These are phyloP conservation scores for Alternaria ventricosa DNA, from an alignment of 2,329 filamentous ascomycete species.

Conservation along the genomic window DNA sequence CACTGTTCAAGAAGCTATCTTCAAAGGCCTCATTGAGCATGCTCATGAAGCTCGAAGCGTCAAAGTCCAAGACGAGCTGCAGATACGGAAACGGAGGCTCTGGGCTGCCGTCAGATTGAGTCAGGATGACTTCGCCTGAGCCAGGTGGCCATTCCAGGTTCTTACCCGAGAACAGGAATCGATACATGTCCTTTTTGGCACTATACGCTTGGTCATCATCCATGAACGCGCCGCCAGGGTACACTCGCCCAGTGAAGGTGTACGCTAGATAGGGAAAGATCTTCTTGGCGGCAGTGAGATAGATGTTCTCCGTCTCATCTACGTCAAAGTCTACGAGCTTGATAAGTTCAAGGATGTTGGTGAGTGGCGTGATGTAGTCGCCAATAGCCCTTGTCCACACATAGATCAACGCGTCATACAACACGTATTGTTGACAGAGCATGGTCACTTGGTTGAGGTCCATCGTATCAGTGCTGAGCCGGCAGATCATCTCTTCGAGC, in stretches of 20 bases:
- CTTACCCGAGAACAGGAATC: slow-evolving; percentile 89
- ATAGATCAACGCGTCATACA: slow-evolving; percentile 95
- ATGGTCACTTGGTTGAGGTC: slow-evolving; percentile 92
- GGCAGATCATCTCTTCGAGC: slow-evolving; percentile 92
- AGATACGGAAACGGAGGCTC: slow-evolving; percentile 87
- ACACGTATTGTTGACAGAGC: slow-evolving; percentile 86
- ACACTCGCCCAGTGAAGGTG: slow-evolving; percentile 85
- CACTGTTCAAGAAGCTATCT: slow-evolving; percentile 88
- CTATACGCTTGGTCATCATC: slow-evolving; percentile 72
- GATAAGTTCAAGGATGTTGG: slow-evolving; percentile 75
- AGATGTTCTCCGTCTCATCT: slow-evolving; percentile 65
- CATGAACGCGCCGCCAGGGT: slow-evolving; percentile 82
- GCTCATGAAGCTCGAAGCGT: slow-evolving; percentile 90
- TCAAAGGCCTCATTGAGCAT: slow-evolving; percentile 97
- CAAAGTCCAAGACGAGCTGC: slow-evolving; percentile 82
- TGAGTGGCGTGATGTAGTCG: slow-evolving; percentile 90
- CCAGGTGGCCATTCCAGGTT: slow-evolving; percentile 76
- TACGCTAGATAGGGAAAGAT: slow-evolving; percentile 96
- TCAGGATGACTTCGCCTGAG: slow-evolving; percentile 66
- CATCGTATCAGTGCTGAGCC: slow-evolving; percentile 86
- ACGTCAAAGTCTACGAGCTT: slow-evolving; percentile 63
- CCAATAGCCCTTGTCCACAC: slow-evolving; percentile 91
- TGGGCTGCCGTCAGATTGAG: slow-evolving; percentile 59
- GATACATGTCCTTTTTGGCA: slow-evolving; percentile 89
- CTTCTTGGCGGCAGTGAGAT: slow-evolving; percentile 78